These are phyloP conservation scores for Anthoceros angustus DNA, from an alignment of 225 moss, liverwort and hornwort genomes.

Conservation along the genomic window DNA sequence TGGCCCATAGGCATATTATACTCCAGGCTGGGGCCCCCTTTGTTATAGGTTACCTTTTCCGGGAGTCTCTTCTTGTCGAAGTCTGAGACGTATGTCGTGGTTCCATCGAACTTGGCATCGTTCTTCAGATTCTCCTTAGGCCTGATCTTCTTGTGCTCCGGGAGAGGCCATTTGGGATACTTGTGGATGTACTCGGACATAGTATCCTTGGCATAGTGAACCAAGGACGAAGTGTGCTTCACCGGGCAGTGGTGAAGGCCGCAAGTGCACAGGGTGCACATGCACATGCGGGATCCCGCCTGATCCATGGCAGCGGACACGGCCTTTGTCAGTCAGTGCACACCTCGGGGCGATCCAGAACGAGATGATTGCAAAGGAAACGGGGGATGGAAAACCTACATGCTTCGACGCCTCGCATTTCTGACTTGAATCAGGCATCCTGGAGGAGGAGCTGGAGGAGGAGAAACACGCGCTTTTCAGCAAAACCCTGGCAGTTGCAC, in stretches of 20 bases:
- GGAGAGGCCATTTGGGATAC: slow-evolving; percentile 33
- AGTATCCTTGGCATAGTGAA: slow-evolving; percentile 20
- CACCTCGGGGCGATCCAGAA: no score
- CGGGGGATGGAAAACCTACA: no score
- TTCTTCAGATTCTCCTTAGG: neutral
- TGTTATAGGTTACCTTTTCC: slow-evolving; percentile 14
- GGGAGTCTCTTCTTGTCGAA: slow-evolving; percentile 17
- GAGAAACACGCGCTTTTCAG: no score
- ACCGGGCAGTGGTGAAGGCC: slow-evolving; percentile 39
- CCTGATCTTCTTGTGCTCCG: slow-evolving; percentile 10
- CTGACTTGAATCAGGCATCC: no score
- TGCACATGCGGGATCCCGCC: slow-evolving; percentile 23
- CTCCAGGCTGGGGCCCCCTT: slow-evolving; percentile 20
- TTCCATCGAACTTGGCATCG: slow-evolving; percentile 12
- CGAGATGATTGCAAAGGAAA: no score
- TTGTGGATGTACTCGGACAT: slow-evolving; percentile 29
- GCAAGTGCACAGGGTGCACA: slow-evolving; percentile 40
- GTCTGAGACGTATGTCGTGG: slow-evolving; percentile 29
- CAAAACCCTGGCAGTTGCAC: no score
- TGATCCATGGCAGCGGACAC: neutral
- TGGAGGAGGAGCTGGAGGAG: no score
- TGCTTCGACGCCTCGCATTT: no score
- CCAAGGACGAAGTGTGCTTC: slow-evolving; percentile 29
- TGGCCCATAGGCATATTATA: slow-evolving; percentile 31
- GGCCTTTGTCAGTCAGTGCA: no score